Evolutionary conservation across 371 early-diverging fungal genomes (phyloP).

Genomic region (Circinella umbellata): DNA sequence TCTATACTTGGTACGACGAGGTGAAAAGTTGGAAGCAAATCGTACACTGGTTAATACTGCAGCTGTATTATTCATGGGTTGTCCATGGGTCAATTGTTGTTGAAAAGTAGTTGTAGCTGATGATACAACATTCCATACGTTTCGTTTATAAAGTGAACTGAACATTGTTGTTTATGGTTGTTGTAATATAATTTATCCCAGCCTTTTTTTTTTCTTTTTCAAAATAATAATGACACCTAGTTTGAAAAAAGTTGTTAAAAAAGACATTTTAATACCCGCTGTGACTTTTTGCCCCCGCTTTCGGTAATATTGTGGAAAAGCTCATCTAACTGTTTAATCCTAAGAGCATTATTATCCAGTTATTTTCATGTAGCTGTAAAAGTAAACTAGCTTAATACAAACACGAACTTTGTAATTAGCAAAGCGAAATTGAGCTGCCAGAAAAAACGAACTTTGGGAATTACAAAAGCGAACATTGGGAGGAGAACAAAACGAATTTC

Average conservation of each 20-base stretch:
- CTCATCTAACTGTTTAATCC: too few species aligned
- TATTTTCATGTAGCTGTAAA: too few species aligned
- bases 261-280: neutral
- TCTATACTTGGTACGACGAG: constrained; percentile 80
- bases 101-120: neutral
- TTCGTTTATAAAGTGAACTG: constrained; percentile 15
- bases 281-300: neutral
- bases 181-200: neutral
- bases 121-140: constrained; percentile 6
- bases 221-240: too few species aligned
- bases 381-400: too few species aligned
- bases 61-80: neutral
- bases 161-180: neutral
- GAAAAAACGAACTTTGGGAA: too few species aligned
- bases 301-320: neutral
- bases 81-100: neutral
- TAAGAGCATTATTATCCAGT: too few species aligned
- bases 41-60: constrained; percentile 7
- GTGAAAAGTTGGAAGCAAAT: constrained; percentile 69
- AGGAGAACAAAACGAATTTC: too few species aligned
- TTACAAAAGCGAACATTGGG: too few species aligned
- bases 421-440: too few species aligned
- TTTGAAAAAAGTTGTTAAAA: neutral
- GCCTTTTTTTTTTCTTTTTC: too few species aligned
- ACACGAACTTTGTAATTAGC: too few species aligned